A percentile compares a stretch with the other conserved stretches of the same genome.
Evolutionary conservation across 495 filamentous ascomycete species (phyloP).

Genomic region (Penicillium longicatenatum): DNA sequence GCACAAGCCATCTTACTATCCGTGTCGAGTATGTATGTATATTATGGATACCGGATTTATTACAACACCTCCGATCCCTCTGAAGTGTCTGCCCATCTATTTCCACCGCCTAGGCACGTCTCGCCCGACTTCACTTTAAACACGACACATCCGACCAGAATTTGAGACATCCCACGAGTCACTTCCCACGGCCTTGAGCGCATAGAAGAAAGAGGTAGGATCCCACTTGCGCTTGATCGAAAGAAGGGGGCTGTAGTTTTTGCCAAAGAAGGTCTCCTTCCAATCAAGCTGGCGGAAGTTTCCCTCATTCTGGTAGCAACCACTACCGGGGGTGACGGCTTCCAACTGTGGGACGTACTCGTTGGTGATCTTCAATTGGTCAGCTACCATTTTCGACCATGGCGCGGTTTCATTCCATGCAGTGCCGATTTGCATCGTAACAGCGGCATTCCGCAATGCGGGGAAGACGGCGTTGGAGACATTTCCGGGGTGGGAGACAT

Average conservation of each 20-base stretch:
- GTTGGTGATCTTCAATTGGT: conserved; percentile 44
- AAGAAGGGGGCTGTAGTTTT: conserved; percentile 40
- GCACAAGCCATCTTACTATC: too few species aligned
- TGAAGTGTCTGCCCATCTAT: too few species aligned
- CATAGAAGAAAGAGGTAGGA: conserved; percentile 61
- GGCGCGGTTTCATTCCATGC: conserved; percentile 44
- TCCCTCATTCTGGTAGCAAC: conserved; percentile 44
- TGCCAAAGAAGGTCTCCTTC: conserved; percentile 53
- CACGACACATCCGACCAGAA: conserved; percentile 37
- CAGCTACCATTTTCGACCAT: conserved; percentile 31
- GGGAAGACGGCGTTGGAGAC: conserved; percentile 57
- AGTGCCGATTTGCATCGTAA: conserved; percentile 40
- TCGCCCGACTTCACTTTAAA: too few species aligned
- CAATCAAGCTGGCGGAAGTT: conserved; percentile 54
- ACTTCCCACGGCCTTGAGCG: conserved; percentile 58
- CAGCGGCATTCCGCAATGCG: conserved; percentile 57
- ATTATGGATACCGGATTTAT: too few species aligned
- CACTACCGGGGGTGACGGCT: conserved; percentile 36
- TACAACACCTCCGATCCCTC: too few species aligned
- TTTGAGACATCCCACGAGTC: conserved; percentile 52
- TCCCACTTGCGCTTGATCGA: conserved; percentile 54
- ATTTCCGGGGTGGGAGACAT: conserved; percentile 41
- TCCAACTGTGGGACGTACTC: conserved; percentile 44
- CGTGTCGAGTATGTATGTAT: too few species aligned
- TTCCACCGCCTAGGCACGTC: too few species aligned